Conservation (phyloP, 2,329 filamentous ascomycete genomes). For the Fusarium sp. region DNA sequence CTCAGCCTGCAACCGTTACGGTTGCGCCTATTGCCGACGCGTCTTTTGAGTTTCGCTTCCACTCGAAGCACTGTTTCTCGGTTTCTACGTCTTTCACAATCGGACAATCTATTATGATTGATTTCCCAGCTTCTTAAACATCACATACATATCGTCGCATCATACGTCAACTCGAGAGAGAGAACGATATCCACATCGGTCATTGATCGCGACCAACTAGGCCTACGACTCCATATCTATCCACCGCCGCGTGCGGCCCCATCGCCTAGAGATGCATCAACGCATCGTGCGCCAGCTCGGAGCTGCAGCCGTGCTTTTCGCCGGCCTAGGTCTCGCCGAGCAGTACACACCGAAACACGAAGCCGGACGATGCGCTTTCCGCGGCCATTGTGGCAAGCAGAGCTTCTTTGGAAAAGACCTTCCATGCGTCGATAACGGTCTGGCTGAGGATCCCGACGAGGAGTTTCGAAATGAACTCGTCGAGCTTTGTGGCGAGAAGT, state of each 20-base stretch:
- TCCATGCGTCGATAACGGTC: slow-evolving; percentile 91
- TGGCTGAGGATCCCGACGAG: slow-evolving; percentile 79
- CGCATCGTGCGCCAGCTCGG: slow-evolving; percentile 51
- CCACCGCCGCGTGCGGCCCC: slow-evolving; percentile 40
- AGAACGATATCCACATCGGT: slow-evolving; percentile 25
- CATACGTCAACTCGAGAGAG: slow-evolving; percentile 30
- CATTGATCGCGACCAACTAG: slow-evolving; percentile 25
- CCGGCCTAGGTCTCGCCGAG: slow-evolving; percentile 47
- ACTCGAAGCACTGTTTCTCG: not conserved
- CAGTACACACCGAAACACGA: slow-evolving; percentile 77
- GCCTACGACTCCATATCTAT: slow-evolving; percentile 34
- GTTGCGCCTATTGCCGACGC: slow-evolving; percentile 33
- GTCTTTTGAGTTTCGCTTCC: slow-evolving; percentile 30
- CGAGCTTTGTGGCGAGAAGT: slow-evolving; percentile 87
- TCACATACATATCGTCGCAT: slow-evolving; percentile 30
- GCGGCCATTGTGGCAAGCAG: slow-evolving; percentile 91
- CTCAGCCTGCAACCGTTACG: slow-evolving; percentile 30
- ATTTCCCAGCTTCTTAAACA: slow-evolving; percentile 20
- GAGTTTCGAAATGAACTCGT: slow-evolving; percentile 83
- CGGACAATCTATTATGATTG: slow-evolving; percentile 35
- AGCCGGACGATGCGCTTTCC: slow-evolving; percentile 87
- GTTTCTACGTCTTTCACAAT: slow-evolving; percentile 14
- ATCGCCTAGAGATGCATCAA: slow-evolving; percentile 52
- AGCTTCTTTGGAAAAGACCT: slow-evolving; percentile 90
- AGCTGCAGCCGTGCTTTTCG: slow-evolving; percentile 50